Conservation (phyloP, 1,284 basidiomycete genomes). For the Serendipita sp. region DNA sequence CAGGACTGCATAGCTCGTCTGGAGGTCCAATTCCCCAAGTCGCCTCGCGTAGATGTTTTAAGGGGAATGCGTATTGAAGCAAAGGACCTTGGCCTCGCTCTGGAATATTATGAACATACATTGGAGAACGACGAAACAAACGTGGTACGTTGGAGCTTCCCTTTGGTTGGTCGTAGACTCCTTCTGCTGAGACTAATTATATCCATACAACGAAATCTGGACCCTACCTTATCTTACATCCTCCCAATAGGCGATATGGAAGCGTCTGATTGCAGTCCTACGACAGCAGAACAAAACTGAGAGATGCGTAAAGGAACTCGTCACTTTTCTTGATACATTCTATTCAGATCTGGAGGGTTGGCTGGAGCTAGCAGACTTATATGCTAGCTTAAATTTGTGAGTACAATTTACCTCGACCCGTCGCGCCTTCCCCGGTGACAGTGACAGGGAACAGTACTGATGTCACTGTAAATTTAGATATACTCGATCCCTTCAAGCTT, state of each 20-base stretch:
- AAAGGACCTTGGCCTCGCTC: slow-evolving; percentile 42
- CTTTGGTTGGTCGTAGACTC: not conserved
- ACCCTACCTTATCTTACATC: not conserved
- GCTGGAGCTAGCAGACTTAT: slow-evolving; percentile 85
- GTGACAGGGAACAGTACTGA: no score
- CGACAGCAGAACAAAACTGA: slow-evolving; percentile 45
- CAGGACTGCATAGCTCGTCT: slow-evolving; percentile 59
- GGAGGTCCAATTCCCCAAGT: slow-evolving; percentile 59
- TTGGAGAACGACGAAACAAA: slow-evolving; percentile 62
- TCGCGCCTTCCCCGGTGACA: no score
- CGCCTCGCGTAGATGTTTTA: slow-evolving; percentile 73
- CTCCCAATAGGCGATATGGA: slow-evolving; percentile 54
- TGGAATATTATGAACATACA: slow-evolving; percentile 55
- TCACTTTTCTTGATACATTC: slow-evolving; percentile 77
- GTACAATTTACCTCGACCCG: slow-evolving; percentile 17
- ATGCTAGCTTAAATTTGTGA: slow-evolving; percentile 65
- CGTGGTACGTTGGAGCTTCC: slow-evolving; percentile 40
- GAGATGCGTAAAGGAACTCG: slow-evolving; percentile 60
- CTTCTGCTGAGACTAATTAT: not conserved
- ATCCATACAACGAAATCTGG: not conserved
- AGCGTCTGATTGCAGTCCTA: slow-evolving; percentile 66
- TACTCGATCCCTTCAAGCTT: slow-evolving; percentile 49
- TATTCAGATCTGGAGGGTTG: slow-evolving; percentile 88
- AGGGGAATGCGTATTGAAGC: slow-evolving; percentile 78
- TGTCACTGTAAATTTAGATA: slow-evolving; percentile 30